Evolutionary conservation across 2,329 filamentous ascomycete species (phyloP), one percentile per base, ranked within the genome.

Genomic region (Trichoderma guizhouense): DNA sequence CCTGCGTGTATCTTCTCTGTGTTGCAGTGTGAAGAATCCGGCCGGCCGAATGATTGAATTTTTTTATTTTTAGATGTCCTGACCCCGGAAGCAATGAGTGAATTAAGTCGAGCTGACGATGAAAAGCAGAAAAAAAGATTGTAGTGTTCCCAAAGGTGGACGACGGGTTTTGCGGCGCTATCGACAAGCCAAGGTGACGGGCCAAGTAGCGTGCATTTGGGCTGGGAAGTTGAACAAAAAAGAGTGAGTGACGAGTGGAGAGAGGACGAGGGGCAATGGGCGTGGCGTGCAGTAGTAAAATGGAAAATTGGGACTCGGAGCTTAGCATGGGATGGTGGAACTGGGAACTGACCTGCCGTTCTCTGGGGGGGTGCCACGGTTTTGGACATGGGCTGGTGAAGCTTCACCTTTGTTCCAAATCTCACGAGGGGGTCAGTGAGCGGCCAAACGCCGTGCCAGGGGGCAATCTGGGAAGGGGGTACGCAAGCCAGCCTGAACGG

Each of bases 161-260:
- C 51, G 43, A 71, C 26, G 57, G 34, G 39, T 53, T 60, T 39
- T 62, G 68, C 55, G 68, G 71, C 71, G 72, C 72, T 73, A 73
- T 73, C 61, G 72, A 69, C 72, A 57, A 71, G 71, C 71, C 71
- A 71, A 72, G 68, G 71, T 71, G 67, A 72, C 53, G 68, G 72
- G 71, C 65, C 51, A 53, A 61, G 71, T 69, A 71, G 71, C 67
- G 51, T 72, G 71, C 66, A 72, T 72, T 61, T 63, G 71, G 67
- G 60, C 67, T 70, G 67, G 60, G 36, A 70, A 34, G 66, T 36
- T 34, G 39, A 65, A 60, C 47, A 47, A 43, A 71, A 72, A 68
- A 70, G 58, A 72, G 34, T 55, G 71, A 66, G 68, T 66, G 69
- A 64, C 47, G 47, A 71, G 61, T 65, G 61, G 66, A 70, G 67